Evolutionary conservation across 1,139 yeast genomes (phyloP), one percentile per base, ranked within the genome.

Genomic region (Taiozyma sp.): DNA sequence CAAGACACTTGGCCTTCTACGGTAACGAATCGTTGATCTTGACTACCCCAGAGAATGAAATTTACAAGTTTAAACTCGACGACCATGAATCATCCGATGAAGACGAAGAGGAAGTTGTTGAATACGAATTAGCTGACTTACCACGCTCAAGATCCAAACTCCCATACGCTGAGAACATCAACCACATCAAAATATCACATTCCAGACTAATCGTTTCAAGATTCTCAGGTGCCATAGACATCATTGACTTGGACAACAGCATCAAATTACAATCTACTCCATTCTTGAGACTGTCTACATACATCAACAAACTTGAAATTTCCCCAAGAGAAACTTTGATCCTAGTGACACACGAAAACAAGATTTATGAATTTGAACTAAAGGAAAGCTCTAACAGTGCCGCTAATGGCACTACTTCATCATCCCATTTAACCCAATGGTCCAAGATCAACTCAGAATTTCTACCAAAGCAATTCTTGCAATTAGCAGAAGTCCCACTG

Each of bases 271-370:
- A 59, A 16, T 60, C 66, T 3, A 53, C 59, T 8, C 60, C 65
- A 48, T 66, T 84, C 48, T 76, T 85, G 23, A 79, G 80, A 55
- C 70, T 87, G 52, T 76, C 82, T 49, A 73, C 79, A 43, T 74
- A 77, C 39, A 84, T 92, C 8, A 83, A 89, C 19, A 79, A 87
- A n/a, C 56, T 90, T 46, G 70, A 74, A 27, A 81, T 88, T 61
- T 75, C 89, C 1, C 64, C 66, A 22, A 65, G 69, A 47, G 73
- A 74, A 44, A 79, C 87, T 3, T 70, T 92, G 39, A 67, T 87
- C 22, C 82, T 86, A 10, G 78, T 86, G 29, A 83, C 93, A 5
- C 82, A 87, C 49, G 96, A 89, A 51, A 87, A 86, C 65, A 84
- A 81, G 60, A 68, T 93, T 28, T 78, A 79, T 55, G 97, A 92